Conservation (phyloP, 805 yeast species). For the Wickerhamomyces chaumierensis region DNA sequence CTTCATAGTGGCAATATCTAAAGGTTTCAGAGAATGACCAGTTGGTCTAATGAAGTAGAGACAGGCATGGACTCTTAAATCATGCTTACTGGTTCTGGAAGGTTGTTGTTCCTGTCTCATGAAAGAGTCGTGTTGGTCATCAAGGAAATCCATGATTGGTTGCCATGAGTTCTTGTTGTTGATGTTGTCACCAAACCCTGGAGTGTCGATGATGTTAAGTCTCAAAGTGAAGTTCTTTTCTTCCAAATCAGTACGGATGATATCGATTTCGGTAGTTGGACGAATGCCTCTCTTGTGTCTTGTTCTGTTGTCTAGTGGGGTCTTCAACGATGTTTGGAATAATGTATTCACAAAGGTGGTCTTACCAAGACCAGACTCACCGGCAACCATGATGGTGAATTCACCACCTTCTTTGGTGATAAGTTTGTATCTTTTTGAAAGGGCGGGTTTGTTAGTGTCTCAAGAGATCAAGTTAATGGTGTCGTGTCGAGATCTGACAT, state of each 20-base stretch:
- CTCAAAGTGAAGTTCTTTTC: constrained; percentile 74
- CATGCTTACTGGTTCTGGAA: constrained; percentile 49
- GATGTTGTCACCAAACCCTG: constrained; percentile 88
- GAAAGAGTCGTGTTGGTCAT: constrained; percentile 79
- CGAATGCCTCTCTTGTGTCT: constrained; percentile 47
- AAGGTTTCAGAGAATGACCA: constrained; percentile 76
- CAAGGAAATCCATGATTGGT: constrained; percentile 78
- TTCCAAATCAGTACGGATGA: constrained; percentile 68
- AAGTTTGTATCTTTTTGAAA: constrained; percentile 44
- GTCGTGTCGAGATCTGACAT: neutral
- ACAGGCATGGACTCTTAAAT: constrained; percentile 84
- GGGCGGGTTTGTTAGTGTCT: constrained; percentile 4
- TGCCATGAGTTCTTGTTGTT: constrained; percentile 82
- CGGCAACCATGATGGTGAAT: constrained; percentile 76
- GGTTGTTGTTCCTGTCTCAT: constrained; percentile 96
- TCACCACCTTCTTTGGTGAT: constrained; percentile 67
- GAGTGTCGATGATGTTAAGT: constrained; percentile 80
- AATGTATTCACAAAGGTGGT: constrained; percentile 84
- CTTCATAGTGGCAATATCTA: constrained; percentile 85
- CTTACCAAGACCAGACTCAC: constrained; percentile 88
- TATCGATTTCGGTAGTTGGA: constrained; percentile 69
- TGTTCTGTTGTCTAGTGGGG: constrained; percentile 27
- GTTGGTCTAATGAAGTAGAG: constrained; percentile 86
- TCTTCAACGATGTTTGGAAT: constrained; percentile 64
- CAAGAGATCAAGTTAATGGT: no score